Conservation (phyloP, 768 basidiomycete species). For the Panaeolus cyanescens region DNA sequence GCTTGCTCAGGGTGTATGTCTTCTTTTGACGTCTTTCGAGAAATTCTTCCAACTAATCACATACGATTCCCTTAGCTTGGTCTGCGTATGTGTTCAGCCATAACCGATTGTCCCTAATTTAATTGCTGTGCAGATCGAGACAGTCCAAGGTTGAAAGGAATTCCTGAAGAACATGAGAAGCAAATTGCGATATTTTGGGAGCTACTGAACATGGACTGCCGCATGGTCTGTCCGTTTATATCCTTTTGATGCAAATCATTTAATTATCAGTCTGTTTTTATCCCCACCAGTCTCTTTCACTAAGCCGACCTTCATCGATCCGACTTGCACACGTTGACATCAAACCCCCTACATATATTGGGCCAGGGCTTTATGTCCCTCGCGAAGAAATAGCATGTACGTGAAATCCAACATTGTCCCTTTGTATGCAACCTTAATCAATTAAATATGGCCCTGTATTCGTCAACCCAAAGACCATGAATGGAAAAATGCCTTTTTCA, state of each 20-base stretch:
- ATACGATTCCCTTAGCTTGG: slow-evolving; percentile 48
- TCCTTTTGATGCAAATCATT: slow-evolving; percentile 3
- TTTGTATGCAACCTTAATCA: slow-evolving; percentile 12
- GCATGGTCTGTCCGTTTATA: slow-evolving; percentile 45
- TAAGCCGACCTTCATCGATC: slow-evolving; percentile 73
- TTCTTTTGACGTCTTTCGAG: slow-evolving; percentile 10
- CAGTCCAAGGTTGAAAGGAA: slow-evolving; percentile 59
- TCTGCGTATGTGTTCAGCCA: slow-evolving; percentile 51
- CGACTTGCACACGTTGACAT: slow-evolving; percentile 66
- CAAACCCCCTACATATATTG: slow-evolving; percentile 52
- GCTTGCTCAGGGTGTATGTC: slow-evolving; percentile 68
- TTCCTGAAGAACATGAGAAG: slow-evolving; percentile 73
- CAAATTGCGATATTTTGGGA: slow-evolving; percentile 76
- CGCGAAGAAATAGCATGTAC: slow-evolving; percentile 53
- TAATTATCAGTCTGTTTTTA: slow-evolving; percentile 13
- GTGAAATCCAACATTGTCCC: slow-evolving; percentile 16
- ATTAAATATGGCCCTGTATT: slow-evolving; percentile 4
- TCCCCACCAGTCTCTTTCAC: slow-evolving; percentile 56
- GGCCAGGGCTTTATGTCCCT: slow-evolving; percentile 47
- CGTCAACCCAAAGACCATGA: slow-evolving; percentile 51
- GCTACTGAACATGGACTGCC: slow-evolving; percentile 68
- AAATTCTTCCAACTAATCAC: slow-evolving; percentile 7
- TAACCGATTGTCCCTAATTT: slow-evolving; percentile 12
- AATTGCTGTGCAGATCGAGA: slow-evolving; percentile 57
- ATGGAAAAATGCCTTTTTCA: slow-evolving; percentile 72